A percentile compares a stretch with the other conserved stretches of the same genome.
These are phyloP conservation scores for Calonectria pseudoturangicola DNA, from an alignment of 2,329 filamentous ascomycete species.

Conservation along the genomic window DNA sequence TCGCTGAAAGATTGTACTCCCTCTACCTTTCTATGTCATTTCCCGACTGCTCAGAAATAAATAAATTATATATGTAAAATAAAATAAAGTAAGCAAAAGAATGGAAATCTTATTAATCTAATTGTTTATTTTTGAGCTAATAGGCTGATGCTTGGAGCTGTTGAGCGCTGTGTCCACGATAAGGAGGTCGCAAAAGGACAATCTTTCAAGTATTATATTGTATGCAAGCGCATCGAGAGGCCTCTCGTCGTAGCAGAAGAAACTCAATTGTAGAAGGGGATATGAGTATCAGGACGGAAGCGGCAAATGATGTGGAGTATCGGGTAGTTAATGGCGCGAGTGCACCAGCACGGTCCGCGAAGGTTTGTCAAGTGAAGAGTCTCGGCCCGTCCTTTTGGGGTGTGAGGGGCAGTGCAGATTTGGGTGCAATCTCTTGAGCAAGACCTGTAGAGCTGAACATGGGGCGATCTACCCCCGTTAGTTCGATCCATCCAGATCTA, in stretches of 20 bases:
- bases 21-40: too few species aligned
- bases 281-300: neutral
- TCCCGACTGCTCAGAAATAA: too few species aligned
- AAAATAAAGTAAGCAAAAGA: too few species aligned
- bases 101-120: too few species aligned
- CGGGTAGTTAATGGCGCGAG: neutral
- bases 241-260: neutral
- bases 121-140: too few species aligned
- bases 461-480: constrained; percentile 31
- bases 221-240: neutral
- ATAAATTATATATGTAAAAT: too few species aligned
- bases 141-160: too few species aligned
- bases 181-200: too few species aligned
- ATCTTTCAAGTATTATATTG: too few species aligned
- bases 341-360: neutral
- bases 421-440: constrained; percentile 25
- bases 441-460: constrained; percentile 46
- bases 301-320: neutral
- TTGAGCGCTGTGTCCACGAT: too few species aligned
- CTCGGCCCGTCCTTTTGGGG: constrained; percentile 35
- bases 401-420: constrained; percentile 27
- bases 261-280: neutral
- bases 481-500: constrained; percentile 15
- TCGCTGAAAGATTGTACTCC: too few species aligned
- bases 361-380: constrained; percentile 3